Conservation (phyloP, 768 basidiomycete species). For the Lactarius hatsudake region DNA sequence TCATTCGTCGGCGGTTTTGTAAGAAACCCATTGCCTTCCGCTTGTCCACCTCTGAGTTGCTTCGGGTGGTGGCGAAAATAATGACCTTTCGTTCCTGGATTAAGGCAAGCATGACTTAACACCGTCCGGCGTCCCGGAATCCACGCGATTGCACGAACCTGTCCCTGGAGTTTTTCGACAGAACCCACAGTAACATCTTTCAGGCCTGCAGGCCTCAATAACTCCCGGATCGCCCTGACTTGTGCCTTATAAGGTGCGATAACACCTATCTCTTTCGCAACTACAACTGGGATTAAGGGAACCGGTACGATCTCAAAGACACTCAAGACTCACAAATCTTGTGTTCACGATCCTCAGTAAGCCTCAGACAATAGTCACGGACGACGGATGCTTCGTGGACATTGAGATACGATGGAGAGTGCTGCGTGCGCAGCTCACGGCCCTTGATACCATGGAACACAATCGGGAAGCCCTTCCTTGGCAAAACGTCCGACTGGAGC, state of each 20-base stretch:
- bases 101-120: neutral
- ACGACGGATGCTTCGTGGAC: slow-evolving; percentile 38
- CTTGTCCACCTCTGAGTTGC: slow-evolving; percentile 32
- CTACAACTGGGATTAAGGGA: slow-evolving; percentile 23
- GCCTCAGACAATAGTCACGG: slow-evolving; percentile 34
- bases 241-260: slow-evolving; percentile 44
- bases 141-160: slow-evolving; percentile 29
- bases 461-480: slow-evolving; percentile 32
- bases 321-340: slow-evolving; percentile 33
- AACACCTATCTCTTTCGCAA: slow-evolving; percentile 36
- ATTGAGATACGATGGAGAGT: slow-evolving; percentile 44
- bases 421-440: slow-evolving; percentile 35
- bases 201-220: slow-evolving; percentile 26
- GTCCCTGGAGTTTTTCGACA: slow-evolving; percentile 44
- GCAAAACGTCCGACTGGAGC: slow-evolving; percentile 33
- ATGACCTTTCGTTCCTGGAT: slow-evolving; percentile 39
- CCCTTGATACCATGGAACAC: slow-evolving; percentile 38
- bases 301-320: neutral
- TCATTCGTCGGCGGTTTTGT: slow-evolving; percentile 38
- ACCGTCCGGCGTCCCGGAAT: no score
- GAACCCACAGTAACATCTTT: slow-evolving; percentile 36
- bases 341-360: slow-evolving; percentile 32
- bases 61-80: slow-evolving; percentile 40
- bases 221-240: slow-evolving; percentile 33
- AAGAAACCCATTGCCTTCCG: slow-evolving; percentile 37